These are phyloP conservation scores for Trametes meyenii DNA, from an alignment of 768 basidiomycete genomes.

Conservation along the genomic window DNA sequence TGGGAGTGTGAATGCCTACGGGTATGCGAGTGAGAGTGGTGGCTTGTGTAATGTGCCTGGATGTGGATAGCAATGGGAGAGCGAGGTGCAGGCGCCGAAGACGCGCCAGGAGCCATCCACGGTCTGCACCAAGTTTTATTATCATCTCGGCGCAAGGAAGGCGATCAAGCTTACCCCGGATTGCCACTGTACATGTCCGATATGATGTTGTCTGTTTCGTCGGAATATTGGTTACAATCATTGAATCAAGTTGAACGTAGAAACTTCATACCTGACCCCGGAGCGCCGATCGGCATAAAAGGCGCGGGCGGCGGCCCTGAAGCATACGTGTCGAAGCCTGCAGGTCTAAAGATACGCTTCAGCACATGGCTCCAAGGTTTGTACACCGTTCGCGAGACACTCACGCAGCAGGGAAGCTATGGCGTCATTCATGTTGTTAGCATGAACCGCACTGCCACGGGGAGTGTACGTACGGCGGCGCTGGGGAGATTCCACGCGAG, in stretches of 20 bases:
- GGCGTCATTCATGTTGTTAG: neutral
- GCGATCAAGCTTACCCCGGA: neutral
- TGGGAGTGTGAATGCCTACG: slow-evolving; percentile 10
- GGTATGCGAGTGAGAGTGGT: slow-evolving; percentile 19
- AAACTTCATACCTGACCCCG: neutral
- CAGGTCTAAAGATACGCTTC: neutral
- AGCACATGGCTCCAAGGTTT: neutral
- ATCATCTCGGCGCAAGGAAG: no score
- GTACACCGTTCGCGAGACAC: neutral
- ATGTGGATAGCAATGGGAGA: slow-evolving; percentile 10
- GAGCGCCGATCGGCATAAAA: slow-evolving; percentile 25
- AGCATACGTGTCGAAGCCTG: neutral
- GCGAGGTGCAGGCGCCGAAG: neutral
- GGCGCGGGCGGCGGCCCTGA: slow-evolving; percentile 13
- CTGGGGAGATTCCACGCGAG: neutral
- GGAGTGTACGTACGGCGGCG: slow-evolving; percentile 10
- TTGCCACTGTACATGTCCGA: neutral
- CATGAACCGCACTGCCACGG: slow-evolving; percentile 3
- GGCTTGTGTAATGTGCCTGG: slow-evolving; percentile 11
- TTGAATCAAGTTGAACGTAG: no score
- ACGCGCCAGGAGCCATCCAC: slow-evolving; percentile 10
- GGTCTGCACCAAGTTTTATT: neutral
- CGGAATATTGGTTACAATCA: neutral
- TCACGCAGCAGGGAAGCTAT: slow-evolving; percentile 13
- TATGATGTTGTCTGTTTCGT: slow-evolving; percentile 3